These are phyloP conservation scores for Plantago major DNA, from an alignment of 257 asterid genomes.

Conservation along the genomic window DNA sequence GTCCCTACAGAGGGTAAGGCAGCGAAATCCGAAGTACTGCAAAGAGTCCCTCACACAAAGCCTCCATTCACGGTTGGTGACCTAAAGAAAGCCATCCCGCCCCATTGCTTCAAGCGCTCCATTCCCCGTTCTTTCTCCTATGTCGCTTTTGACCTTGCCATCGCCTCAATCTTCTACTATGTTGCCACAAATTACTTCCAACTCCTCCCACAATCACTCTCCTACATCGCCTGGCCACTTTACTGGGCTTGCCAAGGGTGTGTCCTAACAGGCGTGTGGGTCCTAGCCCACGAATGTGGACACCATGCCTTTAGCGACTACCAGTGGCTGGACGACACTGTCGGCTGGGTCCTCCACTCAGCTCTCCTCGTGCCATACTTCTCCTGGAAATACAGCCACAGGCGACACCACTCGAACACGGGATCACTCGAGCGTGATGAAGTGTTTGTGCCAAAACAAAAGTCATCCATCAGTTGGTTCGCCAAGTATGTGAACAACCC, in stretches of 20 bases:
- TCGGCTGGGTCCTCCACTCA: slow-evolving; percentile 39
- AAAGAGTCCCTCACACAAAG: slow-evolving; percentile 59
- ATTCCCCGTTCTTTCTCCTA: slow-evolving; percentile 76
- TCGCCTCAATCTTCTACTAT: slow-evolving; percentile 55
- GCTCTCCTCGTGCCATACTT: slow-evolving; percentile 42
- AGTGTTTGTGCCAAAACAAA: slow-evolving; percentile 64
- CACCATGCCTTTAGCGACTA: slow-evolving; percentile 17
- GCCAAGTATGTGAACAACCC: slow-evolving; percentile 62
- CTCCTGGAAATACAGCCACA: slow-evolving; percentile 49
- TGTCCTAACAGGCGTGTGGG: slow-evolving; percentile 66
- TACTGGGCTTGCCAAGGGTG: slow-evolving; percentile 73
- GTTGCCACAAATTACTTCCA: slow-evolving; percentile 58
- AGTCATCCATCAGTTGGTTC: slow-evolving; percentile 35
- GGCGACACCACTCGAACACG: slow-evolving; percentile 65
- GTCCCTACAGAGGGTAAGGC: slow-evolving; percentile 47
- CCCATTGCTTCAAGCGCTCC: slow-evolving; percentile 83
- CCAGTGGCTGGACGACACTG: slow-evolving; percentile 18
- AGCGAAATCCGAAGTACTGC: slow-evolving; percentile 32
- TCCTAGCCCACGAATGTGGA: slow-evolving; percentile 35
- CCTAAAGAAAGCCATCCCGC: slow-evolving; percentile 78
- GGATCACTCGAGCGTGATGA: slow-evolving; percentile 79
- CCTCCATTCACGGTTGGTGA: slow-evolving; percentile 77
- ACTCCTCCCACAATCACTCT: slow-evolving; percentile 46
- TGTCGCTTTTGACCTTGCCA: slow-evolving; percentile 46
- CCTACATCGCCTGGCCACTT: slow-evolving; percentile 63